phyloP scores from a whole-genome alignment of 129 eudicot species.

The Daucus carota region DNA sequence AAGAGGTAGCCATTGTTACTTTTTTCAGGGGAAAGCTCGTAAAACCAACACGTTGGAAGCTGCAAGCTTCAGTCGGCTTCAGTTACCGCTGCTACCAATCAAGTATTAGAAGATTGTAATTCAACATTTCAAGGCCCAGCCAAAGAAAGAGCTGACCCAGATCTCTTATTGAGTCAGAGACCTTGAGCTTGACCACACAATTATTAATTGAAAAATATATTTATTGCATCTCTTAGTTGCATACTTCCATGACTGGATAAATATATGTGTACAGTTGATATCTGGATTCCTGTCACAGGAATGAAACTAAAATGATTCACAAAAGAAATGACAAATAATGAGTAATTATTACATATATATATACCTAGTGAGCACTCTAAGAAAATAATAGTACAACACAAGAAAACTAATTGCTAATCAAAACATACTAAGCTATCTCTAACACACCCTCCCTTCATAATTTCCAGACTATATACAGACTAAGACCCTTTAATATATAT shows the following conservation, averaged over 20 bases:
- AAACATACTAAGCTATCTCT: neutral
- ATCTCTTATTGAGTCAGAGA: slow-evolving; percentile 23
- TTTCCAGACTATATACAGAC: neutral
- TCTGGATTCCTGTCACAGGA: slow-evolving; percentile 31
- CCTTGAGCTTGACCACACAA: slow-evolving; percentile 29
- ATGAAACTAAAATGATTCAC: neutral
- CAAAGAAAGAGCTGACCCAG: slow-evolving; percentile 18
- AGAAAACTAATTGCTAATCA: neutral
- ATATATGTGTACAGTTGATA: slow-evolving; percentile 17
- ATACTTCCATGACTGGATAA: slow-evolving; percentile 13
- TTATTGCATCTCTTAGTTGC: slow-evolving; percentile 32
- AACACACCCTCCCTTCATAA: neutral
- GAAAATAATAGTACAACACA: neutral
- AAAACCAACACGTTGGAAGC: slow-evolving; percentile 20
- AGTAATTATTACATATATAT: neutral
- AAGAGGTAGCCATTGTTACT: slow-evolving; percentile 52
- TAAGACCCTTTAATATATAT: neutral
- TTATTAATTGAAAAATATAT: slow-evolving; percentile 21
- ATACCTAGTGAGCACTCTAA: neutral
- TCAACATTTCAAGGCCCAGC: slow-evolving; percentile 38
- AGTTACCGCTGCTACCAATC: slow-evolving; percentile 54
- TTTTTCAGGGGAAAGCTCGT: slow-evolving; percentile 8
- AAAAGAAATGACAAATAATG: neutral
- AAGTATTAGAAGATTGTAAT: slow-evolving; percentile 51
- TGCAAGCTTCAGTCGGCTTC: slow-evolving; percentile 33